These are phyloP conservation scores for Mycena sp. DNA, from an alignment of 1,284 basidiomycete genomes.

Conservation along the genomic window DNA sequence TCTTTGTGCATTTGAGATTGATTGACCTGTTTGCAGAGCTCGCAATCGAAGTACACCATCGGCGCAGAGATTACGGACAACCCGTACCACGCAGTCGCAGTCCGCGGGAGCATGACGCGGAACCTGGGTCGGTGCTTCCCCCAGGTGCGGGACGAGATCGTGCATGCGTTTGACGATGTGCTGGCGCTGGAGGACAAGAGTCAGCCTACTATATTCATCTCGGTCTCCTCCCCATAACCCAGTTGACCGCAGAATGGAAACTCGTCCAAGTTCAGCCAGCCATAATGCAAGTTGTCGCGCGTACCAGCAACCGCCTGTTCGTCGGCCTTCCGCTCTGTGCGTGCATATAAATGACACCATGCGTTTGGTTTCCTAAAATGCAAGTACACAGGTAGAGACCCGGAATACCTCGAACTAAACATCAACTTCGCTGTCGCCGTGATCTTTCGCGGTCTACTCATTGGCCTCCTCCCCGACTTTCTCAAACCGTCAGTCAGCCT, in stretches of 20 bases:
- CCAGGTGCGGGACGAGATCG: slow-evolving; percentile 17
- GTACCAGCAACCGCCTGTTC: slow-evolving; percentile 30
- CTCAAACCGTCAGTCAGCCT: slow-evolving; percentile 40
- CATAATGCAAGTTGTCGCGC: slow-evolving; percentile 6
- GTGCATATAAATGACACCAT: neutral
- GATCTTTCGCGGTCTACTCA: slow-evolving; percentile 29
- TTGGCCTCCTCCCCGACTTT: slow-evolving; percentile 40
- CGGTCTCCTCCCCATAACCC: slow-evolving; percentile 2
- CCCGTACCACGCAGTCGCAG: slow-evolving; percentile 31
- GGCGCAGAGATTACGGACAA: neutral
- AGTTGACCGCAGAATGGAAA: slow-evolving; percentile 12
- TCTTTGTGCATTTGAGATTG: neutral
- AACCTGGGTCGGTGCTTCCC: slow-evolving; percentile 25
- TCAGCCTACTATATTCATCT: neutral
- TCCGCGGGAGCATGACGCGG: slow-evolving; percentile 31
- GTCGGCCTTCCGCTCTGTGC: slow-evolving; percentile 30
- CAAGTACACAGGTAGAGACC: slow-evolving; percentile 39
- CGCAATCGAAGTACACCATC: neutral
- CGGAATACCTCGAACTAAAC: slow-evolving; percentile 43
- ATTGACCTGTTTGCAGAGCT: neutral
- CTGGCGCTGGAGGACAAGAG: slow-evolving; percentile 18
- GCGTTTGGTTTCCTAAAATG: neutral
- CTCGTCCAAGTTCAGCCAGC: neutral
- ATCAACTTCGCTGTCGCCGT: slow-evolving; percentile 42
- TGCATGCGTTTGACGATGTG: slow-evolving; percentile 14